Evolutionary conservation across 495 filamentous ascomycete species (phyloP).

Genomic region (Cairneyella variabilis): DNA sequence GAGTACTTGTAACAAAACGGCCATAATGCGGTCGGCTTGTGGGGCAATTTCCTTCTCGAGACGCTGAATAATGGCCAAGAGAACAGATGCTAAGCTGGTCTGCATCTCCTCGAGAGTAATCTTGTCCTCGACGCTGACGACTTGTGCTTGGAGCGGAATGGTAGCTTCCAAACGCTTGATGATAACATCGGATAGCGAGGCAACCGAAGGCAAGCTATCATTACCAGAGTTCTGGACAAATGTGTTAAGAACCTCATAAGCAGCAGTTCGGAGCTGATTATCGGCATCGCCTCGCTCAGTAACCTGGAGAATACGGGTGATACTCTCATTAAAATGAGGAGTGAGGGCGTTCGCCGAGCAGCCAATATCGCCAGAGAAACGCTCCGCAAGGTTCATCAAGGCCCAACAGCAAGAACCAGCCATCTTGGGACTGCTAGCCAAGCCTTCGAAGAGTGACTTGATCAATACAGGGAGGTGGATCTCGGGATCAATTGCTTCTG

Average conservation of each 20-base stretch:
- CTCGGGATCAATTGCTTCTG: slow-evolving; percentile 79
- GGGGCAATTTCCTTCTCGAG: slow-evolving; percentile 88
- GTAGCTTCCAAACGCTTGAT: slow-evolving; percentile 88
- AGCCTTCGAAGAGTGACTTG: slow-evolving; percentile 80
- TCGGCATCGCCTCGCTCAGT: slow-evolving; percentile 84
- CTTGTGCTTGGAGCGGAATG: slow-evolving; percentile 84
- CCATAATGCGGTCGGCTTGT: slow-evolving; percentile 91
- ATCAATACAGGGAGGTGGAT: slow-evolving; percentile 81
- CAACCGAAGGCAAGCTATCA: slow-evolving; percentile 78
- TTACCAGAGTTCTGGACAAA: slow-evolving; percentile 88
- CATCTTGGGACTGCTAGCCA: slow-evolving; percentile 93
- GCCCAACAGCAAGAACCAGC: slow-evolving; percentile 98
- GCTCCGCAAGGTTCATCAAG: slow-evolving; percentile 95
- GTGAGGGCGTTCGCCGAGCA: slow-evolving; percentile 79
- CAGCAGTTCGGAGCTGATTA: slow-evolving; percentile 89
- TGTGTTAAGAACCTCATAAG: slow-evolving; percentile 95
- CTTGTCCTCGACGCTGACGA: slow-evolving; percentile 93
- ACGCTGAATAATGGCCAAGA: slow-evolving; percentile 87
- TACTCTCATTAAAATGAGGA: slow-evolving; percentile 88
- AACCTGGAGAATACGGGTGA: slow-evolving; percentile 76
- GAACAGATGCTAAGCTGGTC: slow-evolving; percentile 85
- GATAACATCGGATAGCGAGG: slow-evolving; percentile 74
- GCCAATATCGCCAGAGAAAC: slow-evolving; percentile 79
- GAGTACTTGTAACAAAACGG: slow-evolving; percentile 75
- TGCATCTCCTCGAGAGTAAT: slow-evolving; percentile 96